phyloP scores from a whole-genome alignment of 345 rosid genomes.

The Aegle marmelos region DNA sequence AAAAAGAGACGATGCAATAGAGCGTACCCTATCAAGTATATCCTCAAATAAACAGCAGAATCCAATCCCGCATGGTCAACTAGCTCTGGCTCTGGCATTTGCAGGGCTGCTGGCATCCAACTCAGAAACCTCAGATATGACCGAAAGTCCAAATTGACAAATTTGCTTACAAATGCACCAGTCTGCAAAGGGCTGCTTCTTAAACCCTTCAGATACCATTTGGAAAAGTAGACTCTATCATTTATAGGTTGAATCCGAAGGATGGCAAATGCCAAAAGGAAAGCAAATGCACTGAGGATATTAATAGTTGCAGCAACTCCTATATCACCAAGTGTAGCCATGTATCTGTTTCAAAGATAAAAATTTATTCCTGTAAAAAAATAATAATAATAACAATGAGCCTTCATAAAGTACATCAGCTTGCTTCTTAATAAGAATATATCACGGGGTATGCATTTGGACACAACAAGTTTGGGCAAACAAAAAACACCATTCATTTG shows the following conservation, averaged over 20 bases:
- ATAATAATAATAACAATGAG: neutral
- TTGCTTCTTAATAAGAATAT: neutral
- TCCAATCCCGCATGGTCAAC: slow-evolving; percentile 90
- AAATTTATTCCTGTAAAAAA: neutral
- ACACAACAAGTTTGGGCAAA: neutral
- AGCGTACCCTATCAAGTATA: slow-evolving; percentile 79
- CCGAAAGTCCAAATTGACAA: slow-evolving; percentile 74
- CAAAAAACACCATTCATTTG: neutral
- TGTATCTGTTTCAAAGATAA: slow-evolving; percentile 16
- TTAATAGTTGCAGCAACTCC: slow-evolving; percentile 84
- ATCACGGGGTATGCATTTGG: neutral
- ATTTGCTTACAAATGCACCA: slow-evolving; percentile 61
- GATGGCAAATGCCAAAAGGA: slow-evolving; percentile 73
- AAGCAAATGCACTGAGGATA: slow-evolving; percentile 68
- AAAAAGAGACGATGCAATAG: neutral
- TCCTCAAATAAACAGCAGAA: slow-evolving; percentile 82
- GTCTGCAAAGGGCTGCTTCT: slow-evolving; percentile 55
- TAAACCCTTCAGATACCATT: slow-evolving; percentile 86
- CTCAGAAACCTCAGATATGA: slow-evolving; percentile 66
- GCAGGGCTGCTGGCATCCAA: slow-evolving; percentile 93
- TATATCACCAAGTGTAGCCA: slow-evolving; percentile 84
- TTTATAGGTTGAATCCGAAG: slow-evolving; percentile 87
- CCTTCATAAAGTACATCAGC: neutral
- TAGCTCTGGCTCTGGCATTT: slow-evolving; percentile 93
- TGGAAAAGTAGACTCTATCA: slow-evolving; percentile 90